phyloP scores from a whole-genome alignment of 345 rosid species.

The Euclidium syriacum region DNA sequence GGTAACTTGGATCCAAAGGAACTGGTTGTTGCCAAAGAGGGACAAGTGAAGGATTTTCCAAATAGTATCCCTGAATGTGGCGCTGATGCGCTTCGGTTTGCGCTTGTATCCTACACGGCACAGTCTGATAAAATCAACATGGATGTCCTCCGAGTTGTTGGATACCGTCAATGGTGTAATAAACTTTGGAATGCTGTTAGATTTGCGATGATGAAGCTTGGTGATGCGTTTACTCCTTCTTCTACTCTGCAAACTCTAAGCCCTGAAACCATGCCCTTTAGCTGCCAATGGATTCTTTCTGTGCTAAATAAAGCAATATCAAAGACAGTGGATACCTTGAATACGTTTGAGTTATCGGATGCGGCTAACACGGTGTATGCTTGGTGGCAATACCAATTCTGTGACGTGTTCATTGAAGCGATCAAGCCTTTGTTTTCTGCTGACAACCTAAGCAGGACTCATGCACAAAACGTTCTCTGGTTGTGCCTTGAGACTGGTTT shows the following conservation, averaged over 20 bases:
- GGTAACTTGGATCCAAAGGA: slow-evolving; percentile 67
- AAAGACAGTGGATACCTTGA: slow-evolving; percentile 45
- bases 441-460: slow-evolving; percentile 40
- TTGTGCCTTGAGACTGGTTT: slow-evolving; percentile 68
- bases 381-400: slow-evolving; percentile 91
- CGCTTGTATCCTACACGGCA: slow-evolving; percentile 76
- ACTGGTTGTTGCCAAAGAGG: slow-evolving; percentile 53
- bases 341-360: slow-evolving; percentile 61
- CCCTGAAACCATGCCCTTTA: slow-evolving; percentile 50
- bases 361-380: slow-evolving; percentile 59
- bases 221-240: slow-evolving; percentile 51
- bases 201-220: slow-evolving; percentile 83
- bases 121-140: slow-evolving; percentile 89
- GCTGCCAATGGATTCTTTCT: slow-evolving; percentile 81
- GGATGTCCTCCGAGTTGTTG: slow-evolving; percentile 80
- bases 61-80: slow-evolving; percentile 90
- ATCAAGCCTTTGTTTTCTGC: slow-evolving; percentile 66
- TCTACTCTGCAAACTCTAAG: slow-evolving; percentile 22
- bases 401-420: slow-evolving; percentile 80
- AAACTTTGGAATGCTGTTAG: slow-evolving; percentile 89
- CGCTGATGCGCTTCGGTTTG: slow-evolving; percentile 84
- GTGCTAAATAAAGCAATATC: slow-evolving; percentile 60
- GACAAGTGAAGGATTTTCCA: slow-evolving; percentile 69
- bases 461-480: slow-evolving; percentile 59
- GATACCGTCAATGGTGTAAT: slow-evolving; percentile 93